Conservation (phyloP, 768 basidiomycete genomes). For the Tubosaeta sp. region DNA sequence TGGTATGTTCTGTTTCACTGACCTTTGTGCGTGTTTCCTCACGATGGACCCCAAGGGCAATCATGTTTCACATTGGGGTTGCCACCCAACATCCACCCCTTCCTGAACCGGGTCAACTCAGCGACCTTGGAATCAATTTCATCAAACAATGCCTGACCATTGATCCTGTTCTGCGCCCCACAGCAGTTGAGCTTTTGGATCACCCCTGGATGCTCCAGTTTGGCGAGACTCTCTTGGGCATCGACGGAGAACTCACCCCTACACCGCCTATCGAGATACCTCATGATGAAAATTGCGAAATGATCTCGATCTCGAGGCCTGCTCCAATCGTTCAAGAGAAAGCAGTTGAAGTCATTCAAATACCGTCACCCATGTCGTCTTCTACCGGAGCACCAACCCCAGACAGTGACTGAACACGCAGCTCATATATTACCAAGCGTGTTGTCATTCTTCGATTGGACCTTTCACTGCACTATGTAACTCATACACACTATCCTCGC, state of each 20-base stretch:
- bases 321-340: conserved; percentile 55
- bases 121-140: conserved; percentile 86
- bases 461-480: conserved; percentile 14
- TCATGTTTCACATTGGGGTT: conserved; percentile 99
- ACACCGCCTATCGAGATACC: conserved; percentile 45
- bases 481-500: conserved; percentile 1
- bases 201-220: conserved; percentile 90
- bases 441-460: background rate
- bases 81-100: conserved; percentile 95
- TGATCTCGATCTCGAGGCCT: conserved; percentile 50
- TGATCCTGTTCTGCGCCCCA: conserved; percentile 78
- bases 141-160: conserved; percentile 89
- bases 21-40: background rate
- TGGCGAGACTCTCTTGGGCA: conserved; percentile 62
- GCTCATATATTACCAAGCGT: background rate
- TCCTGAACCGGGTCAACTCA: conserved; percentile 87
- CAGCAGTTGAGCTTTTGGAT: conserved; percentile 77
- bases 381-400: conserved; percentile 34
- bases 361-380: conserved; percentile 48
- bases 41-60: conserved; percentile 63
- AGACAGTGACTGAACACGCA: conserved; percentile 21
- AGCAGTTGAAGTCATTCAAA: conserved; percentile 53
- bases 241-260: conserved; percentile 55
- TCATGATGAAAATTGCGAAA: conserved; percentile 46
- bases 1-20: conserved; percentile 52